Evolutionary conservation across 129 eudicot species (phyloP), one percentile per base, ranked within the genome.

Genomic region (Chrysanthemum makinoi): DNA sequence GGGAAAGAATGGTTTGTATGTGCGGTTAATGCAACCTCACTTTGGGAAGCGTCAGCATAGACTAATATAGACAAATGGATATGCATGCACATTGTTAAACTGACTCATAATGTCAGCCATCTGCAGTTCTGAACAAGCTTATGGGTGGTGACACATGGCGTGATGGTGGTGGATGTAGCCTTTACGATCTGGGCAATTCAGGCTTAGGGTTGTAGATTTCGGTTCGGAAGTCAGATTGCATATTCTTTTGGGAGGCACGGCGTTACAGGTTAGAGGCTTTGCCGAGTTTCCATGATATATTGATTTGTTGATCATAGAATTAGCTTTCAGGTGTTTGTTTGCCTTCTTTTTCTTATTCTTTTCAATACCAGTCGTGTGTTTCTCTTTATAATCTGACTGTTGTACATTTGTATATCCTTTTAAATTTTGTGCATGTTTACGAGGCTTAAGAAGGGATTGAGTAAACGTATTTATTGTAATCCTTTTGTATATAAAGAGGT

Each of bases 11-110:
- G 87, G 98, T 26, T 84, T 93, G 77, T 93, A 93, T 74, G 98
- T 87, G 6, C 91, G 96, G 13, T 79, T 93, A 76, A 93, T 89
- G 89, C 98, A 89, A 66, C 98, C 98, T 33, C 98, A 93, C 78
- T 93, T 87, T 68, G 92, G 87, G 35, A 89, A 87, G 83, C 91
- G 95, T 43, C 95, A 90, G 74, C 95, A 86, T 75, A 86, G 98
- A 72, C 86, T 93, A 10, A 8, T 86, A 60, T 89, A 82, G 75
- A 55, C 16, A 54, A 76, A 68, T 26, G 77, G 39, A 46, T 70
- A 20, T 43, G 63, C 46, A 24, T 70, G 65, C 50, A 39, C 46
- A 39, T 62, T 49, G 74, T 35, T 56, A 16, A 55, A 68, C 48
- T 49, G 46, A 51, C 58, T 60, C 17, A 2, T 43, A 30, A 62